Percentiles rank a stretch among this genome's conserved stretches.
Evolutionary conservation across 495 filamentous ascomycete genomes (phyloP).

Genomic region (Penicillium daleae): DNA sequence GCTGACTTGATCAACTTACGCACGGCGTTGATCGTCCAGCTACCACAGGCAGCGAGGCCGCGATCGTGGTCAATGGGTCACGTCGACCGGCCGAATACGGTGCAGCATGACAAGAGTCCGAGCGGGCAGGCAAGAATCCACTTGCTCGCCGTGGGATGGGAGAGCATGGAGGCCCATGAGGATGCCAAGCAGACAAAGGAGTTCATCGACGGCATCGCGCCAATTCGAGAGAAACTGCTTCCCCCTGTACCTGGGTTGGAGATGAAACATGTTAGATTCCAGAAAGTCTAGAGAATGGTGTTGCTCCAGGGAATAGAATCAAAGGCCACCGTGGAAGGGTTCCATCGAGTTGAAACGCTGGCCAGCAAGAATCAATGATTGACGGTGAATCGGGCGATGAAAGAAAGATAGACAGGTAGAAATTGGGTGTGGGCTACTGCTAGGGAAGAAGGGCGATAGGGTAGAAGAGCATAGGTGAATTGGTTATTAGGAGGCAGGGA

Average conservation of each 20-base stretch:
- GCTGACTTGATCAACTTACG: conserved; percentile 39
- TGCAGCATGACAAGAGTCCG: conserved; percentile 38
- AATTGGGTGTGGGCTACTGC: conserved; percentile 20
- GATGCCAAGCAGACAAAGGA: conserved; percentile 47
- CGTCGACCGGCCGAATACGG: conserved; percentile 45
- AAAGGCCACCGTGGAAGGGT: not conserved
- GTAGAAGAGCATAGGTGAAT: conserved; percentile 22
- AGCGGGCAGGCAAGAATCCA: conserved; percentile 43
- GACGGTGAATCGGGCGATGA: conserved; percentile 5
- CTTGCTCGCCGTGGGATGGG: conserved; percentile 56
- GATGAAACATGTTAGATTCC: conserved; percentile 50
- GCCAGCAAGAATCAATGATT: not conserved
- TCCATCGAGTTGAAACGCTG: not conserved
- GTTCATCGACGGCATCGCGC: conserved; percentile 46
- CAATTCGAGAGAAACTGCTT: conserved; percentile 43
- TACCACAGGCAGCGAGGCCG: conserved; percentile 37
- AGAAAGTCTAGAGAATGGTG: conserved; percentile 27
- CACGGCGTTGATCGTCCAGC: conserved; percentile 34
- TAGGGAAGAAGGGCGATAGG: conserved; percentile 13
- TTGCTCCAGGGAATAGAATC: not conserved
- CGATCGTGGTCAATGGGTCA: conserved; percentile 49
- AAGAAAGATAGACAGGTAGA: not conserved
- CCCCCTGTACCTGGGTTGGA: conserved; percentile 40
- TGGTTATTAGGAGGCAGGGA: conserved; percentile 33
- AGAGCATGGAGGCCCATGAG: conserved; percentile 55